Evolutionary conservation across 345 rosid genomes (phyloP), one percentile per base, ranked within the genome.

Genomic region (Heritiera fomes): DNA sequence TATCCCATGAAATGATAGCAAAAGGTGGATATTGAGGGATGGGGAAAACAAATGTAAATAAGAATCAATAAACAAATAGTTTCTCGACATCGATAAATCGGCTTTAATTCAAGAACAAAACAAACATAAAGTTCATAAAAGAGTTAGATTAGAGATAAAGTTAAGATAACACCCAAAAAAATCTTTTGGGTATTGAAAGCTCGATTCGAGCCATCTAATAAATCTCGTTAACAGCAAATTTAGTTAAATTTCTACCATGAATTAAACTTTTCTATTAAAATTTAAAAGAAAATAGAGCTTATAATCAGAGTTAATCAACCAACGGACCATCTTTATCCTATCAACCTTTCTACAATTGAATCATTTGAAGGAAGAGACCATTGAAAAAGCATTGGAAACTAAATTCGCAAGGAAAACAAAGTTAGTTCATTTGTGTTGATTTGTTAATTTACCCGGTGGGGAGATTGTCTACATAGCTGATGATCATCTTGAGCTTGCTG

Each of bases 381-480:
- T 9, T 13, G 53, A 17, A 45, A 47, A 47, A 49, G 11, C 28
- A 74, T 60, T 52, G 73, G 58, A 55, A 65, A 18, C 23, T 28
- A 41, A 53, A 72, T 43, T 32, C 47, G 12, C 1, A 20, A 18
- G 55, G 58, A 8, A 75, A 18, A 18, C 38, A 18, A 5, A 23
- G 34, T 49, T 10, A 11, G 58, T 8, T 62, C 10, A 46, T 15
- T 62, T 9, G 34, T 62, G n/a, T 62, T 47, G 68, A 75, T 46
- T 71, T 13, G 20, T 43, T 4, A 40, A 64, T 76, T 46, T 82
- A 94, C 98, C 98, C 98, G 10, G 95, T 89, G 72, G 98, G 98
- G 45, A 94, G 98, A 84, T 91, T 95, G 77, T 93, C 98, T 3
- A 93, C 98, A 63, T 86, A 93, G 95, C 98, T 95, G 83, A 93